Evolutionary conservation across 129 eudicot genomes (phyloP), one percentile per base, ranked within the genome.

Genomic region (Helichrysum umbraculigerum): DNA sequence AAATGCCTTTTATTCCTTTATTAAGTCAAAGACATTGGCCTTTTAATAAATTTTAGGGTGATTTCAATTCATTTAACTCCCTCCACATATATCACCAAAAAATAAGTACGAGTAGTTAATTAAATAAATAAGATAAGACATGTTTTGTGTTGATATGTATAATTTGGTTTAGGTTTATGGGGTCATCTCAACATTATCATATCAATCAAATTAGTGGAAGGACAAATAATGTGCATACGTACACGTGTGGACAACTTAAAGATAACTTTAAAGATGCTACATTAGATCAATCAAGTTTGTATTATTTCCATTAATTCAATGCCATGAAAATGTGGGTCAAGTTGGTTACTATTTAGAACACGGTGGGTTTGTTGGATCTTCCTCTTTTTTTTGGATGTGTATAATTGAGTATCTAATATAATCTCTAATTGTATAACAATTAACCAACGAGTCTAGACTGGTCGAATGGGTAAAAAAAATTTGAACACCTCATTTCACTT

Each of bases 241-340:
- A 71, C 64, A 71, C 75, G 67, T 72, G 32, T 56, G 57, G 12
- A 33, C 17, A 34, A 19, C 66, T 56, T 61, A 66, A 66, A 19
- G 69, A 42, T 29, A 42, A 44, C 41, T 25, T 28, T 12, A 20
- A 73, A 6, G 3, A 56, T 72, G 6, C 30, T 54, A 12, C 17
- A 4, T 33, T 34, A 0, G 21, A n/a, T 71, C 35, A 52, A 15
- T 12, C 50, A 22, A 44, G 4, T 52, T 52, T 71, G 17, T 51
- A 3, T 32, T 17, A 4, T 12, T 20, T 22, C 21, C 14, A 21
- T 12, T 21, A 12, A 59, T 12, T 12, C 28, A 59, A 33, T 20
- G 15, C 15, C 14, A 25, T 59, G 15, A 14, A 20, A 59, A 59
- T 28, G 65, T n/a, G n/a, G n/a, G n/a, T n/a, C n/a, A n/a, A n/a